These are phyloP conservation scores for Rhizopogon vesiculosus DNA, from an alignment of 768 basidiomycete species.

Conservation along the genomic window DNA sequence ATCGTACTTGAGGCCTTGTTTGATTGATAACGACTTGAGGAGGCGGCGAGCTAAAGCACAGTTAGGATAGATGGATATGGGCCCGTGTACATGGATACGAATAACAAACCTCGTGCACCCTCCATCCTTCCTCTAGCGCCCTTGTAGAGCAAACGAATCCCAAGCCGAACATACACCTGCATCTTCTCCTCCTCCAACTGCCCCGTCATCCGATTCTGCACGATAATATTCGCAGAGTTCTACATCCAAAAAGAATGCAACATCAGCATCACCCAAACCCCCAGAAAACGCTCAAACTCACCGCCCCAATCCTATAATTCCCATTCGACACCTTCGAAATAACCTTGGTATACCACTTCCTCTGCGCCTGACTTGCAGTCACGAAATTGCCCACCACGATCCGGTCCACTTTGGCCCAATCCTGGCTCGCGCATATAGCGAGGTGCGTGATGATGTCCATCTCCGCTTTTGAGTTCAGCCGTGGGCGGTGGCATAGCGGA, in stretches of 20 bases:
- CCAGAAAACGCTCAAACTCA: slow-evolving; percentile 32
- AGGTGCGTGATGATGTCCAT: slow-evolving; percentile 95
- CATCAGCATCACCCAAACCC: neutral
- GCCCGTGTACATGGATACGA: slow-evolving; percentile 12
- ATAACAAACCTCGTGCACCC: slow-evolving; percentile 62
- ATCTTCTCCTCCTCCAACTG: slow-evolving; percentile 98
- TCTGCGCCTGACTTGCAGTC: slow-evolving; percentile 89
- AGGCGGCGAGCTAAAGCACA: slow-evolving; percentile 60
- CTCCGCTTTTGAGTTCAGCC: slow-evolving; percentile 83
- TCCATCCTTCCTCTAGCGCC: slow-evolving; percentile 88
- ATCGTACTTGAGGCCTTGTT: slow-evolving; percentile 93
- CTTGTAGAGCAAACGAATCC: slow-evolving; percentile 91
- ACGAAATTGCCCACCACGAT: slow-evolving; percentile 95
- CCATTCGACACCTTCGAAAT: slow-evolving; percentile 83
- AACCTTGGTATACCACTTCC: slow-evolving; percentile 95
- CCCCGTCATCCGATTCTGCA: slow-evolving; percentile 90
- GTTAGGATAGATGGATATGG: neutral
- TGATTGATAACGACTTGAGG: slow-evolving; percentile 85
- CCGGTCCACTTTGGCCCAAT: slow-evolving; percentile 85
- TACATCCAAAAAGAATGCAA: slow-evolving; percentile 19
- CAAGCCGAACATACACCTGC: slow-evolving; percentile 89
- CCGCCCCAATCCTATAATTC: slow-evolving; percentile 86
- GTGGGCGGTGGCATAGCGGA: slow-evolving; percentile 87
- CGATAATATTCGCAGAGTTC: slow-evolving; percentile 98
- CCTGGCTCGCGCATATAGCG: slow-evolving; percentile 92